These are phyloP conservation scores for Raddia guianensis DNA, from an alignment of 176 grass and related monocot species.

Conservation along the genomic window DNA sequence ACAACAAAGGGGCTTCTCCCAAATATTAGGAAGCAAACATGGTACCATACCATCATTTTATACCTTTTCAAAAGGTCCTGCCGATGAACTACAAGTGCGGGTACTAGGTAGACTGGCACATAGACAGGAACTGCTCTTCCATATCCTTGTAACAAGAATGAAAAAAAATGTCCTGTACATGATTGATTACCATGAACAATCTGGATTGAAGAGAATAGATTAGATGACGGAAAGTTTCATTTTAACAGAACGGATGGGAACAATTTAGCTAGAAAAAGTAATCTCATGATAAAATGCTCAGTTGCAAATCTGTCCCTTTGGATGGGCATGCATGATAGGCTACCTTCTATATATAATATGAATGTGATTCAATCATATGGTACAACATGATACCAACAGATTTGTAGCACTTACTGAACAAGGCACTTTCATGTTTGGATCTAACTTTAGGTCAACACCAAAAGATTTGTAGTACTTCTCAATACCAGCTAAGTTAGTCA, in stretches of 20 bases:
- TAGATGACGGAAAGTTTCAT: slow-evolving; percentile 27
- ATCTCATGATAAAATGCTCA: slow-evolving; percentile 17
- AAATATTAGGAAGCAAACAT: slow-evolving; percentile 33
- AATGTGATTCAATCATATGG: slow-evolving; percentile 19
- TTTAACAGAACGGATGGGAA: slow-evolving; percentile 22
- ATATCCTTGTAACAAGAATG: slow-evolving; percentile 92
- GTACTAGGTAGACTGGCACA: slow-evolving; percentile 87
- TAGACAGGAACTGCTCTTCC: slow-evolving; percentile 93
- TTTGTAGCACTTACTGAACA: slow-evolving; percentile 72
- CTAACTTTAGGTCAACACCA: slow-evolving; percentile 81
- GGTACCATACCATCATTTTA: background rate
- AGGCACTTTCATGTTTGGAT: slow-evolving; percentile 89
- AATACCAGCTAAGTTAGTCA: slow-evolving; percentile 71
- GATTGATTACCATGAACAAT: slow-evolving; percentile 92
- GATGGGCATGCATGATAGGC: slow-evolving; percentile 27
- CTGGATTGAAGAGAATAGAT: slow-evolving; percentile 54
- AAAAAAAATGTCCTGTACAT: slow-evolving; percentile 77
- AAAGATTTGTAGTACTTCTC: slow-evolving; percentile 83
- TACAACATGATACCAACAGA: background rate
- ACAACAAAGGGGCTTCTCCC: background rate
- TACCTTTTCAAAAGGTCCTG: slow-evolving; percentile 92
- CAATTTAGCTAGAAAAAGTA: slow-evolving; percentile 23
- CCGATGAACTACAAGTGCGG: slow-evolving; percentile 94
- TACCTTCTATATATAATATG: slow-evolving; percentile 8
- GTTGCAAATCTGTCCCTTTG: background rate